Percentiles rank a stretch among this genome's conserved stretches.
Conservation (phyloP, 2,329 filamentous ascomycete species). For the Diaporthe aspalathi region DNA sequence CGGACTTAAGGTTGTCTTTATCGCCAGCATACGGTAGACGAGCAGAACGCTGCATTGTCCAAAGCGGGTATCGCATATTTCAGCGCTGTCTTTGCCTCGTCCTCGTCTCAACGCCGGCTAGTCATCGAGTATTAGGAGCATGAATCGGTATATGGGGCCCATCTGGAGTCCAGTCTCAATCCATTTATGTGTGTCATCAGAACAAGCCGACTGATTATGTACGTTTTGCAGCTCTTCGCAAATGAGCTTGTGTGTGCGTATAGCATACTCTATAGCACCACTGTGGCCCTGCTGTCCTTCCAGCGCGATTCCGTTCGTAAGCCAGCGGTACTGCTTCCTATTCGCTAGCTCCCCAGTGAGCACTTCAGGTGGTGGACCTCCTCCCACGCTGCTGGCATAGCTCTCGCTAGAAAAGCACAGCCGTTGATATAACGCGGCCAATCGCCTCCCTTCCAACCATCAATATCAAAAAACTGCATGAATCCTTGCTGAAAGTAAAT, state of each 20-base stretch:
- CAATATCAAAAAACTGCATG: neutral
- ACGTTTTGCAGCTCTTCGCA: constrained; percentile 11
- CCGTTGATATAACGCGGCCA: neutral
- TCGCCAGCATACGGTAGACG: constrained; percentile 15
- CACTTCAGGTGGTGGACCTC: constrained; percentile 11
- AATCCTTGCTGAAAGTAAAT: constrained; percentile 19
- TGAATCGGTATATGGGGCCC: constrained; percentile 15
- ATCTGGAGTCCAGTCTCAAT: constrained; percentile 10
- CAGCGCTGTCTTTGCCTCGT: constrained; percentile 5
- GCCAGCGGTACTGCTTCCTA: neutral
- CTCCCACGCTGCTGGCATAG: constrained; percentile 10
- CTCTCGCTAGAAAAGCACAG: constrained; percentile 9
- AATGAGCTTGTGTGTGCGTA: constrained; percentile 4
- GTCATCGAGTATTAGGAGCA: constrained; percentile 9
- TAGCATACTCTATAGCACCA: neutral
- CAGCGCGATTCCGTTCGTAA: constrained; percentile 7
- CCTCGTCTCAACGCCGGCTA: neutral
- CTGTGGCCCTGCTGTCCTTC: neutral
- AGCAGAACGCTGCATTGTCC: constrained; percentile 20
- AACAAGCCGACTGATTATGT: constrained; percentile 7
- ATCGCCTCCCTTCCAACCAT: constrained; percentile 1
- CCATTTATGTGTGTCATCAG: constrained; percentile 8
- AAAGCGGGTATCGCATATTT: neutral
- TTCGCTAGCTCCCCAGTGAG: neutral
- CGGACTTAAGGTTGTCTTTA: constrained; percentile 8